Evolutionary conservation across 1,284 basidiomycete genomes (phyloP), one percentile per base, ranked within the genome.

Genomic region (Ustilago cynodontis): DNA sequence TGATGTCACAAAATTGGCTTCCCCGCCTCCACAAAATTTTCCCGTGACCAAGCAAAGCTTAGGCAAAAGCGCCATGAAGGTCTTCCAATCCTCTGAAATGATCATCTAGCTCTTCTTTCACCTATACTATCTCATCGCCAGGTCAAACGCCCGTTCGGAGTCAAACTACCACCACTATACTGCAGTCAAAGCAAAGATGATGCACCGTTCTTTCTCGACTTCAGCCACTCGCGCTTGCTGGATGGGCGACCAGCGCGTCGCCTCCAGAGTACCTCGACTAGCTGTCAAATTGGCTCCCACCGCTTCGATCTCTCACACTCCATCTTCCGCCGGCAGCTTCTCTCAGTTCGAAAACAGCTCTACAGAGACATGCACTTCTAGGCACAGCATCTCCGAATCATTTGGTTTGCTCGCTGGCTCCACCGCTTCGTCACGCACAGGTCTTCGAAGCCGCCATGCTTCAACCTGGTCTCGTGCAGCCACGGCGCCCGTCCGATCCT

Each of bases 171-270:
- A 39, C 11, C n/a, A n/a, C 31, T 13, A 14, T 9, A 29, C 1
- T 4, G 52, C 8, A 35, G 9, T 13, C n/a, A 45, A 22, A 35
- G 43, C 60, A 26, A 63, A 37, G 31, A 66, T 51, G 53, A 60
- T 68, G 60, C 58, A 60, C 28, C 67, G 64, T 53, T 56, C 52
- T 49, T 71, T 70, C 45, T 66, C 64, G 5, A 75, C 67, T 29
- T 47, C 72, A 18, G 59, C 58, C 3, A 22, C 43, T 7, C 26
- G 43, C 2, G 63, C 63, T 2, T 75, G 67, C 50, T 29, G 28
- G 24, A 50, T 75, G 49, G 72, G 72, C 11, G 72, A 75, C 29
- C 63, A 70, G 49, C 59, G 72, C 20, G 72, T 75, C 1, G 72
- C 67, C 18, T 75, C 72, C 24, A 18, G 72, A 18, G 64, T 75